These are phyloP conservation scores for Nicotiana attenuata DNA, from an alignment of 257 asterid species.

Conservation along the genomic window DNA sequence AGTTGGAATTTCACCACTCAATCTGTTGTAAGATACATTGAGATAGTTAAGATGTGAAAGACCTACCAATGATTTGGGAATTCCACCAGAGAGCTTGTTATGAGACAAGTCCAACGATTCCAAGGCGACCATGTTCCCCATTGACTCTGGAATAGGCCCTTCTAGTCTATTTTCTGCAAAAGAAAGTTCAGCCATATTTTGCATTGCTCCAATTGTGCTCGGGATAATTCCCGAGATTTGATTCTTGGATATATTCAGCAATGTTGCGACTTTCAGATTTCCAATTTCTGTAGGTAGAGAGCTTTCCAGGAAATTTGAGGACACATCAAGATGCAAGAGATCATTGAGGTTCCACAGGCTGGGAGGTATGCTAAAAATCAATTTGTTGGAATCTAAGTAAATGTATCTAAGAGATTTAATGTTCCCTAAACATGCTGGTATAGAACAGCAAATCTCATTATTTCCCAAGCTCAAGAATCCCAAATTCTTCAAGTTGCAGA, in stretches of 20 bases:
- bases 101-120: slow-evolving; percentile 16
- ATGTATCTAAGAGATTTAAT: slow-evolving; percentile 5
- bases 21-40: slow-evolving; percentile 21
- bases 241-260: slow-evolving; percentile 16
- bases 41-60: slow-evolving; percentile 10
- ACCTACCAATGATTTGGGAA: slow-evolving; percentile 18
- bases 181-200: background rate
- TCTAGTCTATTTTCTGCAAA: slow-evolving; percentile 21
- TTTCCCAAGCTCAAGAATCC: slow-evolving; percentile 10
- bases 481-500: slow-evolving; percentile 15
- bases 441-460: slow-evolving; percentile 18
- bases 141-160: slow-evolving; percentile 25
- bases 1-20: slow-evolving; percentile 26
- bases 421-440: slow-evolving; percentile 37
- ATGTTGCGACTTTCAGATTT: slow-evolving; percentile 10
- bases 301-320: slow-evolving; percentile 24
- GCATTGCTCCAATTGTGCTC: slow-evolving; percentile 5
- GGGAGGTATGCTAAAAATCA: slow-evolving; percentile 17
- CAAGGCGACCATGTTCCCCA: slow-evolving; percentile 11
- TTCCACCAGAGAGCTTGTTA: slow-evolving; percentile 23
- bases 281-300: slow-evolving; percentile 20
- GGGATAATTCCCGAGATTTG: slow-evolving; percentile 21
- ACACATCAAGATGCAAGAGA: slow-evolving; percentile 20
- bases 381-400: slow-evolving; percentile 15
- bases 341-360: slow-evolving; percentile 19